Base-by-base conservation (phyloP, 768 basidiomycete species). In the Podaxis rugospora region DNA sequence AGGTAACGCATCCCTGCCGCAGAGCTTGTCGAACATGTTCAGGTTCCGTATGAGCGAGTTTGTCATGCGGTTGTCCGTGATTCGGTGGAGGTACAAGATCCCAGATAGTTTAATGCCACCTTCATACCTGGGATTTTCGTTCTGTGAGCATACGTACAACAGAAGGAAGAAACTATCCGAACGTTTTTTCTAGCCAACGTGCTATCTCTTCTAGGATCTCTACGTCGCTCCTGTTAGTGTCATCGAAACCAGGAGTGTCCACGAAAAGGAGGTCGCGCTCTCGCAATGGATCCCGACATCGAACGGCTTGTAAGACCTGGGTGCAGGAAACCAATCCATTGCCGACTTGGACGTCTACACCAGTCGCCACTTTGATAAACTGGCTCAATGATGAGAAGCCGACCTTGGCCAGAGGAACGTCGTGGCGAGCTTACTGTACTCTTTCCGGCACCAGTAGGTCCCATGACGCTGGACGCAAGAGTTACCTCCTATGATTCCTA, bases 381-480 rank as follows among this genome's bases (percentile, higher is more conserved):
- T 65, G 36, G 18, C n/a, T 42, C 5, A 10, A 13, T 5, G 35
- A 11, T 44, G 18, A 16, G 16, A 23, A 0, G 16, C 13, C 32
- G 16, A 13, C 5, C n/a, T 16, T 27, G 9, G 23, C 57, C 27
- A 1, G 4, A 10, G 11, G 35, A 36, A 46, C 4, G 4, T 13
- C 13, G 16, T 7, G 7, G 32, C 32, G 32, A 18, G 35, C 64
- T 46, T 32, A 66, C 66, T 3, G 63, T 61, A 49, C 66, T 67
- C 59, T 67, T 67, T 40, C 69, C 69, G 0, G 62, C 63, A 27
- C 70, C 70, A 6, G 68, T 71, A 23, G 67, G 64, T 5, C 69
- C 69, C 66, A 70, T 68, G 9, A 69, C 62, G 3, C 69, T 69
- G 32, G 2, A 32, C 18, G 42, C 18, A 44, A 7, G 14, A 44